Conservation (phyloP, 495 filamentous ascomycete genomes). For the Saxophila tyrrhenica region DNA sequence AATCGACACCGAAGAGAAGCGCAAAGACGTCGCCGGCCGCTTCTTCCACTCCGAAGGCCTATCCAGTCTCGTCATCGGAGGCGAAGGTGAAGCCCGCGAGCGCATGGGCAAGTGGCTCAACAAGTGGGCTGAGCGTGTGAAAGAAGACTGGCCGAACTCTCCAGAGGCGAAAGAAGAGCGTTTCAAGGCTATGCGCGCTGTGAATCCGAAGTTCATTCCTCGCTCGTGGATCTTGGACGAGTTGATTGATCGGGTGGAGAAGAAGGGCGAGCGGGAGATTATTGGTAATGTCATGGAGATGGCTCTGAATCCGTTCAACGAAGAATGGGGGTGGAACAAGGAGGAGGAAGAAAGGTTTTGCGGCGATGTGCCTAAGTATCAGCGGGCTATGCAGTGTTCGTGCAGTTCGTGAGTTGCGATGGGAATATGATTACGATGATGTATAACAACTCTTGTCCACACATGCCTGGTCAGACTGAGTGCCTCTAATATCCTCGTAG, state of each 20-base stretch:
- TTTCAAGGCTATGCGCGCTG: slow-evolving; percentile 59
- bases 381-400: slow-evolving; percentile 80
- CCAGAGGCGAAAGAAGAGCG: slow-evolving; percentile 44
- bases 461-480: no score
- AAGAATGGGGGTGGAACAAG: slow-evolving; percentile 54
- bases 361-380: slow-evolving; percentile 69
- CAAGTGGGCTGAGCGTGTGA: slow-evolving; percentile 53
- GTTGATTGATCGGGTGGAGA: slow-evolving; percentile 76
- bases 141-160: slow-evolving; percentile 55
- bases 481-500: no score
- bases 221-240: slow-evolving; percentile 89
- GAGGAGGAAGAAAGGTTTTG: slow-evolving; percentile 75
- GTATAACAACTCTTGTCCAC: no score
- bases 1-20: slow-evolving; percentile 47
- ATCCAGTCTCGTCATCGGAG: slow-evolving; percentile 36
- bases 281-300: slow-evolving; percentile 65
- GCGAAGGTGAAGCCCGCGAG: slow-evolving; percentile 50
- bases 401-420: slow-evolving; percentile 46
- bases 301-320: slow-evolving; percentile 71
- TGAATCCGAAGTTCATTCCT: slow-evolving; percentile 87
- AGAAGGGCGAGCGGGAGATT: slow-evolving; percentile 68
- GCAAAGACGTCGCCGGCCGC: slow-evolving; percentile 43
- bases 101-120: slow-evolving; percentile 65
- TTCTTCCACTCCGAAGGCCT: slow-evolving; percentile 66
- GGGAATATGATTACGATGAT: no score